These are phyloP conservation scores for Rubia peregrina DNA, from an alignment of 305 asterid genomes.

Conservation along the genomic window DNA sequence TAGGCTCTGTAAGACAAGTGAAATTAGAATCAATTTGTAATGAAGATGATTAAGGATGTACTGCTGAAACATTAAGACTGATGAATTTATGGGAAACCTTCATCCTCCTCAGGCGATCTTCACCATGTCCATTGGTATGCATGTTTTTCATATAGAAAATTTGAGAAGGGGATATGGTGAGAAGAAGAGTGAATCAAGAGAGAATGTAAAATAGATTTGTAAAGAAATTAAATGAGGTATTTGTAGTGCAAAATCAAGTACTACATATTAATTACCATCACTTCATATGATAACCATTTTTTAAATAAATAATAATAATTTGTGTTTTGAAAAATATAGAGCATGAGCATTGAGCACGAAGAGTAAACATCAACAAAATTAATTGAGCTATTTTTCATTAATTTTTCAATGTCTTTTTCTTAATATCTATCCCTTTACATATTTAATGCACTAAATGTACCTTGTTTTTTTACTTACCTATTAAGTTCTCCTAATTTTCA, in stretches of 20 bases:
- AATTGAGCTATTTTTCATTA: not conserved
- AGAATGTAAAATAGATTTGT: not conserved
- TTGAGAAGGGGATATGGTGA: not conserved
- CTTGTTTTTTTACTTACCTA: not conserved
- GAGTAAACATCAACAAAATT: not conserved
- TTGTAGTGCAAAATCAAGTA: not conserved
- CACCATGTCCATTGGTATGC: not conserved
- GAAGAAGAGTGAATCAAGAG: not conserved
- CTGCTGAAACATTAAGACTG: not conserved
- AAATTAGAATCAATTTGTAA: not conserved
- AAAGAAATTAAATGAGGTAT: not conserved
- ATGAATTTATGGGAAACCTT: not conserved
- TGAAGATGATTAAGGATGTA: not conserved
- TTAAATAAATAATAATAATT: too few relatives aligned
- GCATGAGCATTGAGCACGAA: not conserved
- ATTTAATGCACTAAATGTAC: not conserved
- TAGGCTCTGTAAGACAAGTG: not conserved
- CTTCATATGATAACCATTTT: too few relatives aligned
- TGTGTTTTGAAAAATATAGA: not conserved
- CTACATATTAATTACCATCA: not conserved
- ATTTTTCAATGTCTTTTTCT: too few relatives aligned
- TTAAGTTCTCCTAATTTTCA: not conserved
- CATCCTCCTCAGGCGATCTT: not conserved
- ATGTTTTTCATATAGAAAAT: too few relatives aligned
- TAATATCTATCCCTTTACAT: not conserved